Conservation (phyloP, 2,329 filamentous ascomycete species). For the Verticillium klebahnii region DNA sequence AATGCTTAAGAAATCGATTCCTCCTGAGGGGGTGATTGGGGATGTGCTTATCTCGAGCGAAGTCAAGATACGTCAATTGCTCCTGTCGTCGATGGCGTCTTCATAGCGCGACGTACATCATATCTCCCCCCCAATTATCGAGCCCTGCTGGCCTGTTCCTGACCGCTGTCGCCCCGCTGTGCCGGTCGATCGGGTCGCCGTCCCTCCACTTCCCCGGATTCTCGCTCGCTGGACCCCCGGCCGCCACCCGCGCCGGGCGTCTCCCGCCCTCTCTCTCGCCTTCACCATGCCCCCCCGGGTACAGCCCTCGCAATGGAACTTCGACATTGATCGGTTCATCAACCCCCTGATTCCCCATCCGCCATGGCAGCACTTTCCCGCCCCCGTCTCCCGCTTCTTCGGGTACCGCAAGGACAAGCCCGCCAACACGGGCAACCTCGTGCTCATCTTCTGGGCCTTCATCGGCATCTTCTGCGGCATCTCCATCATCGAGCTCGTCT, state of each 20-base stretch:
- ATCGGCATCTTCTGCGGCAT: slow-evolving; percentile 61
- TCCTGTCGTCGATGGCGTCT: not conserved
- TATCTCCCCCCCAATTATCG: not conserved
- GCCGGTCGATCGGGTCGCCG: not conserved
- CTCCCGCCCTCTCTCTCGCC: too few relatives aligned
- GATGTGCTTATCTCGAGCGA: not conserved
- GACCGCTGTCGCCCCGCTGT: not conserved
- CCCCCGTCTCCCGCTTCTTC: slow-evolving; percentile 62
- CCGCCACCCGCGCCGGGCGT: not conserved
- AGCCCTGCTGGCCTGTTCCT: not conserved
- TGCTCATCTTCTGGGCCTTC: slow-evolving; percentile 58
- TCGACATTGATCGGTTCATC: slow-evolving; percentile 74
- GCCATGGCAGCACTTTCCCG: slow-evolving; percentile 59
- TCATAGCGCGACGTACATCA: not conserved
- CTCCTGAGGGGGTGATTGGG: not conserved
- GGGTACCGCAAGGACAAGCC: slow-evolving; percentile 48
- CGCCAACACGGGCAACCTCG: slow-evolving; percentile 47
- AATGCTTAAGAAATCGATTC: not conserved
- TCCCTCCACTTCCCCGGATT: not conserved
- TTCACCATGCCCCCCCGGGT: not conserved
- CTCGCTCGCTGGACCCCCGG: not conserved
- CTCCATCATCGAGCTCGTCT: slow-evolving; percentile 53
- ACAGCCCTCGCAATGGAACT: slow-evolving; percentile 18
- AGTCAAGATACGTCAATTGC: not conserved
- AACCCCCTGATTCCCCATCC: slow-evolving; percentile 67